Base-by-base conservation (phyloP, 768 basidiomycete species). In the Trametopsis cervina region DNA sequence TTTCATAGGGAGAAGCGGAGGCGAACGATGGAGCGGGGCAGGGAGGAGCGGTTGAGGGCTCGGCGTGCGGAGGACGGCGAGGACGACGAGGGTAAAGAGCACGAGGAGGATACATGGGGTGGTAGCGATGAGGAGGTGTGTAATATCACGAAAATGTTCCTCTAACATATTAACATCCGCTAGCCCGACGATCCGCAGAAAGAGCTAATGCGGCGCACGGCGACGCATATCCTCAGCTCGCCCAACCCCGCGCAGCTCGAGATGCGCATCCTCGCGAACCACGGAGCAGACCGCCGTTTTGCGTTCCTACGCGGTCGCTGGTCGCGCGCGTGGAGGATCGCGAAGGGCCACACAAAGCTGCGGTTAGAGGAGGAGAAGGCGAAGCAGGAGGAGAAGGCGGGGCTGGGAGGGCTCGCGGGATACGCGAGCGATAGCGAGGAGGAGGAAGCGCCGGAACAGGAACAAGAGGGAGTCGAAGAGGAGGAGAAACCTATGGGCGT, bases 251-350 rank as follows among this genome's bases (percentile, higher is more conserved):
- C 82, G 0, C 81, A 91, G 53, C 73, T 95, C 20, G 90, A 93
- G 63, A 81, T 92, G 74, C 78, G 91, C 4, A 92, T 96, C 56
- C 69, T 95, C 13, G 83, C 92, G 9, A 91, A 95, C 56, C 78
- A 94, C 58, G 85, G 89, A 0, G 67, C 71, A 11, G 90, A 95
- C 61, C 68, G 70, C 39, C 75, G 87, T 4, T 94, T 96, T 59
- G 78, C 83, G 1, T 94, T 94, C 63, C 63, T 95, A 39, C 75
- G 81, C 26, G 91, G 91, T 2, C 69, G 87, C 20, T 92, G 86
- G 82, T 71, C 72, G 46, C 65, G 66, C 2, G 69, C 74, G 3
- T 95, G 91, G 91, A 65, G 65, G 24, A 57, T 65, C 1, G 64
- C 74, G 21, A 83, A 84, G 57, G 73, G 64, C 20, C 74, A 70